These are phyloP conservation scores for Actinomucor elegans DNA, from an alignment of 371 early-diverging fungal genomes.

Conservation along the genomic window DNA sequence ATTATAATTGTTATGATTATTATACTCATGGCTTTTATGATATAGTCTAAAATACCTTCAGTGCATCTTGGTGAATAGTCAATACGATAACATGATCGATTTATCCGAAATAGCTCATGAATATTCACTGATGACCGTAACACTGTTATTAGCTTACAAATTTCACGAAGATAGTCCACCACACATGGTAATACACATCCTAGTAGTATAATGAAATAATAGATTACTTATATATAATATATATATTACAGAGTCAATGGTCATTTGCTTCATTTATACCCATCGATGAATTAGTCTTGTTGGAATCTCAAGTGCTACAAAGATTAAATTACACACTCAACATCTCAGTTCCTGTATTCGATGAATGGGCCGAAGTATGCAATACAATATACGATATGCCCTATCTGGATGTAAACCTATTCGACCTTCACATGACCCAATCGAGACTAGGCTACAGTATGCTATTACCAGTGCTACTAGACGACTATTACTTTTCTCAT, in stretches of 20 bases:
- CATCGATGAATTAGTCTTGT: constrained; percentile 12
- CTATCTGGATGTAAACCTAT: constrained; percentile 5
- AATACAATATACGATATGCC: constrained; percentile 15
- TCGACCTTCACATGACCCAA: constrained; percentile 17
- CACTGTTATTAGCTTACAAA: constrained; percentile 36
- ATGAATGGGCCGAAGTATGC: constrained; percentile 25
- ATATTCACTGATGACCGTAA: constrained; percentile 32
- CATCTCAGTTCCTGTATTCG: constrained; percentile 14
- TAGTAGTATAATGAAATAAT: background rate
- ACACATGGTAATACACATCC: constrained; percentile 23
- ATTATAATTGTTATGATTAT: background rate
- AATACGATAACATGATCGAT: constrained; percentile 15
- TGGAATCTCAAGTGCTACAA: constrained; percentile 20
- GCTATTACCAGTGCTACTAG: constrained; percentile 16
- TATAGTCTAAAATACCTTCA: constrained; percentile 34
- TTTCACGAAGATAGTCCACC: constrained; percentile 37
- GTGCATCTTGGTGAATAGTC: constrained; percentile 16
- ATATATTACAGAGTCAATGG: constrained; percentile 22
- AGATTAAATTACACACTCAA: constrained; percentile 18
- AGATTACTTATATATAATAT: background rate
- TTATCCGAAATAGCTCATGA: constrained; percentile 25
- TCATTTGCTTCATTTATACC: constrained; percentile 26
- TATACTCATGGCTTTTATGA: background rate
- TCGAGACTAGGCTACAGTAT: constrained; percentile 5
- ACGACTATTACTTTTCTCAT: constrained; percentile 11